Conservation (phyloP, 352 stramenopile genomes). For the Thalassiosira pacifica region DNA sequence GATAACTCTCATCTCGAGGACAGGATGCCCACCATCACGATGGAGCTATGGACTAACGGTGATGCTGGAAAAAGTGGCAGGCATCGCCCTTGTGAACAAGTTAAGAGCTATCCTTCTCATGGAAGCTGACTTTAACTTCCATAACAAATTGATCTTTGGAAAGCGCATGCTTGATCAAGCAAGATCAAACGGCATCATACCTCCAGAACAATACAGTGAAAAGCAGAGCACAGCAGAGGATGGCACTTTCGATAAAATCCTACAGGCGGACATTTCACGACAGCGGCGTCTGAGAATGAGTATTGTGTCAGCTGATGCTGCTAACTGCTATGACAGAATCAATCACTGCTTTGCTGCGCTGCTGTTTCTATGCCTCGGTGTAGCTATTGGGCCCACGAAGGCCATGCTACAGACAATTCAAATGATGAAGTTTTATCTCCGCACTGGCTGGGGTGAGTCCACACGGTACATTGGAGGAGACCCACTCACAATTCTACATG, state of each 20-base stretch:
- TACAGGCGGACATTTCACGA: not conserved
- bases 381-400: not conserved
- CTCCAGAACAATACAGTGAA: not conserved
- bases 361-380: not conserved
- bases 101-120: slow-evolving; percentile 2
- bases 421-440: slow-evolving; percentile 28
- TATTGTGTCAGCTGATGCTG: slow-evolving; percentile 12
- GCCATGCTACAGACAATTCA: not conserved
- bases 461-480: not conserved
- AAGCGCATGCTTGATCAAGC: not conserved
- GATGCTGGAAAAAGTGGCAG: slow-evolving; percentile 30
- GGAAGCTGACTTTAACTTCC: slow-evolving; percentile 3
- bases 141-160: slow-evolving; percentile 5
- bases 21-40: not conserved
- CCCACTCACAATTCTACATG: not conserved
- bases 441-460: slow-evolving; percentile 32
- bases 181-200: not conserved
- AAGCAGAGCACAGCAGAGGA: slow-evolving; percentile 8
- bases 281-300: not conserved
- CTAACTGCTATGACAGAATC: slow-evolving; percentile 38
- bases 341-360: slow-evolving; percentile 7
- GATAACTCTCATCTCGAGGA: not conserved
- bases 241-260: slow-evolving; percentile 10
- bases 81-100: slow-evolving; percentile 15
- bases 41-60: slow-evolving; percentile 16